phyloP scores from a whole-genome alignment of 2,329 filamentous ascomycete species.

The Venturiaceae sp. region DNA sequence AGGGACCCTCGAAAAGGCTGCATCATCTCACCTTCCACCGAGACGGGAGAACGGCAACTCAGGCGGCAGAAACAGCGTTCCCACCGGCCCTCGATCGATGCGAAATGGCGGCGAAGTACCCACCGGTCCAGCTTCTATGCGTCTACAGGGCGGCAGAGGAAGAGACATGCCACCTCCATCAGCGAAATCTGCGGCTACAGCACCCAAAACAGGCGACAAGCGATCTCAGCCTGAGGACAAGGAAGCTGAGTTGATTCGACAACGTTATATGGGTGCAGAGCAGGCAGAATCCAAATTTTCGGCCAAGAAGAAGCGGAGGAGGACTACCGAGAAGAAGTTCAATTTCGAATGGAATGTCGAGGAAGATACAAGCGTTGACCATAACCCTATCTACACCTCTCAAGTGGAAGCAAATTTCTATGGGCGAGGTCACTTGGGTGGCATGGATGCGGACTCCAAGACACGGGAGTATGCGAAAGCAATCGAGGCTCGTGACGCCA shows the following conservation, averaged over 20 bases:
- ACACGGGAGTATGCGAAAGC: slow-evolving; percentile 53
- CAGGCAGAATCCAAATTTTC: slow-evolving; percentile 82
- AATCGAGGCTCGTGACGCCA: slow-evolving; percentile 63
- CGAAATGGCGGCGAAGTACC: slow-evolving; percentile 37
- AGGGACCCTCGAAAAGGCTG: not conserved
- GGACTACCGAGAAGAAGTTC: slow-evolving; percentile 93
- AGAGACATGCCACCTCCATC: slow-evolving; percentile 43
- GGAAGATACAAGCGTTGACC: slow-evolving; percentile 80
- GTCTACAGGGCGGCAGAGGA: slow-evolving; percentile 21
- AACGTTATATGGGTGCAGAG: slow-evolving; percentile 86
- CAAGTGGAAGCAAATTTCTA: slow-evolving; percentile 60
- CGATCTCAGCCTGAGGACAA: slow-evolving; percentile 43
- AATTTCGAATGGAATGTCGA: slow-evolving; percentile 97
- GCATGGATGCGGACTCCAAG: slow-evolving; percentile 51
- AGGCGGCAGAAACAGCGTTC: slow-evolving; percentile 31
- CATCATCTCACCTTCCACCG: not conserved
- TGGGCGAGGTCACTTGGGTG: slow-evolving; percentile 56
- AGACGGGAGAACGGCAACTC: slow-evolving; percentile 1
- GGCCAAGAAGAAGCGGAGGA: slow-evolving; percentile 87
- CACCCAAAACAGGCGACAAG: slow-evolving; percentile 18
- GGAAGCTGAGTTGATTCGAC: slow-evolving; percentile 64
- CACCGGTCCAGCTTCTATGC: slow-evolving; percentile 42
- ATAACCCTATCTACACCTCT: slow-evolving; percentile 71
- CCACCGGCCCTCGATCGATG: slow-evolving; percentile 66
- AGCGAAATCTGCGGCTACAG: slow-evolving; percentile 30